Percentiles rank a stretch among this genome's conserved stretches.
These are phyloP conservation scores for Termitomyces titanicus DNA, from an alignment of 768 basidiomycete genomes.

Conservation along the genomic window DNA sequence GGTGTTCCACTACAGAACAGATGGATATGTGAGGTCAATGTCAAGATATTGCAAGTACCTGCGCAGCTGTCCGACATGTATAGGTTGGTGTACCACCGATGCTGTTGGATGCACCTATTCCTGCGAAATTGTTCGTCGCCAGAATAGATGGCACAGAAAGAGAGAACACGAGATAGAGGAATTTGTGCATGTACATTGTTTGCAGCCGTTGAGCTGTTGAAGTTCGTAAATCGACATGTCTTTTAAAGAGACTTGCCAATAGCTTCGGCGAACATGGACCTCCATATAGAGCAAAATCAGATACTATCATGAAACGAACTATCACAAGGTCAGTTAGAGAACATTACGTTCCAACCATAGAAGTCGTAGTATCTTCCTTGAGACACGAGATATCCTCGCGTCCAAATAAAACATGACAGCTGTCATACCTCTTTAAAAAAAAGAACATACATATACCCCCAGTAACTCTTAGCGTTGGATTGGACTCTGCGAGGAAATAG, in stretches of 20 bases:
- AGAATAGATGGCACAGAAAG: constrained; percentile 12
- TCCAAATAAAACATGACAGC: no score
- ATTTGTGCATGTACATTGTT: background rate
- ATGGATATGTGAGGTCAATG: background rate
- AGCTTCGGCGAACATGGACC: background rate
- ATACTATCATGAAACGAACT: background rate
- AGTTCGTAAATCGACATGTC: background rate
- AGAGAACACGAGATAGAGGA: constrained; percentile 6
- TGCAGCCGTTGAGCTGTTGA: background rate
- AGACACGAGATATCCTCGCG: no score
- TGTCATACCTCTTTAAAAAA: no score
- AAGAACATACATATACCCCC: no score
- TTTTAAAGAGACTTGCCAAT: background rate
- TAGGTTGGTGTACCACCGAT: constrained; percentile 24
- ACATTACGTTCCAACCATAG: background rate
- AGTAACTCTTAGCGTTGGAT: background rate
- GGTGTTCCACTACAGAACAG: constrained; percentile 28
- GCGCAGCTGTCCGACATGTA: constrained; percentile 30
- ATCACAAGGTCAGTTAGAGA: background rate
- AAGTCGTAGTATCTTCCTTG: background rate
- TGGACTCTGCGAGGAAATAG: background rate
- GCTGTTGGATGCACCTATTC: constrained; percentile 31
- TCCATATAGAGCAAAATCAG: background rate
- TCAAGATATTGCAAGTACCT: constrained; percentile 17
- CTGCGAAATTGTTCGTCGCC: constrained; percentile 29